A percentile compares a stretch with the other conserved stretches of the same genome.
These are phyloP conservation scores for Hypoxylon lenormandii DNA, from an alignment of 495 filamentous ascomycete genomes.

Conservation along the genomic window DNA sequence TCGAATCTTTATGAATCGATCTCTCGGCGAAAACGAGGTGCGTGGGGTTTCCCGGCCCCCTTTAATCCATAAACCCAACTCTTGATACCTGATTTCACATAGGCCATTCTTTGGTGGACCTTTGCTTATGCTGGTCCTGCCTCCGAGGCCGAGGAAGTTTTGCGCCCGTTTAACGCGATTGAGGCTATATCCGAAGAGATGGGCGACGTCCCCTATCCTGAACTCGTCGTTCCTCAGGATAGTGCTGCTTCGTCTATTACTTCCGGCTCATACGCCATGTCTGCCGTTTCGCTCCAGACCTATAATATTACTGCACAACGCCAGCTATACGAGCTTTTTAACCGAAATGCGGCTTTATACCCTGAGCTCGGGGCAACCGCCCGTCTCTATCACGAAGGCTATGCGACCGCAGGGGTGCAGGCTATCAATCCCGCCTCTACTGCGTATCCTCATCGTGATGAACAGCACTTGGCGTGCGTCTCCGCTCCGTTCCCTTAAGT, in stretches of 20 bases:
- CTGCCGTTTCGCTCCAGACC: slow-evolving; percentile 14
- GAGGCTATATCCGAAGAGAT: slow-evolving; percentile 7
- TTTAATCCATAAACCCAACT: too few species aligned
- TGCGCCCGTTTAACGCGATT: slow-evolving; percentile 42
- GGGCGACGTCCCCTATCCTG: slow-evolving; percentile 36
- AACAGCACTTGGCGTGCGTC: slow-evolving; percentile 1
- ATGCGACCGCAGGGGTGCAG: slow-evolving; percentile 50
- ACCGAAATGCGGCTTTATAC: slow-evolving; percentile 1
- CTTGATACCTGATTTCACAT: too few species aligned
- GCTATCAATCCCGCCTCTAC: slow-evolving; percentile 42
- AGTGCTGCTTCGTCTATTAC: slow-evolving; percentile 4
- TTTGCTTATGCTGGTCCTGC: slow-evolving; percentile 41
- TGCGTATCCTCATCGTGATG: slow-evolving; percentile 55
- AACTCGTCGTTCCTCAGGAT: slow-evolving; percentile 13
- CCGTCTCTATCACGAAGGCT: slow-evolving; percentile 55
- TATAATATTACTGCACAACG: slow-evolving; percentile 45
- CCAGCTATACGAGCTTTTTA: slow-evolving; percentile 41
- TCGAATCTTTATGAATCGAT: slow-evolving; percentile 54
- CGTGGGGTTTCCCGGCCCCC: not conserved
- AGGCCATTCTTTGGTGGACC: slow-evolving; percentile 37
- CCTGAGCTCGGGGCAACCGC: slow-evolving; percentile 36
- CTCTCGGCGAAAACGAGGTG: slow-evolving; percentile 48
- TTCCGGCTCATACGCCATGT: not conserved
- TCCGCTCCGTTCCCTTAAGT: not conserved
- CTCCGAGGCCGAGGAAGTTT: slow-evolving; percentile 27